Evolutionary conservation across 441 rosid species (phyloP), one percentile per base, ranked within the genome.

Genomic region (Sinapis alba): DNA sequence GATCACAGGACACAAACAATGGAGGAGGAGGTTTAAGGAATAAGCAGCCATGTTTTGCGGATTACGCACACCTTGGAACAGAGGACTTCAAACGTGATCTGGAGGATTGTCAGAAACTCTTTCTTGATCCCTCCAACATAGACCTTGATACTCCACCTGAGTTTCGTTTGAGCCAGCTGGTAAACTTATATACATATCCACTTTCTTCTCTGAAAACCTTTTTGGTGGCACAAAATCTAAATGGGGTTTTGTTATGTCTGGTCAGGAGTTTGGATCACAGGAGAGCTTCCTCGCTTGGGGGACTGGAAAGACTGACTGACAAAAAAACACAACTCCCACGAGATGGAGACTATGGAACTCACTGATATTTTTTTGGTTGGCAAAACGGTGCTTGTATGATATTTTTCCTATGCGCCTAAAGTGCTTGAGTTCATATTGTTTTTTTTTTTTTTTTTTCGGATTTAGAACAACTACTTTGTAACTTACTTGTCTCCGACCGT

Each of bases 111-210:
- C 98, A 92, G 78, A 84, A 80, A 62, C 81, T 89, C 18, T 85
- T 72, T 62, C 69, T 83, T 83, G 99, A 88, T 83, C 97, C 91
- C 2, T 81, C 93, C 6, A 83, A 88, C 78, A 84, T 90, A 70
- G 97, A 94, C 38, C 90, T 88, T 0, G 97, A 95, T 75, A 95
- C 98, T 38, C 97, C 96, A 77, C 92, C 99, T 13, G 99, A 94
- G 36, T 92, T 89, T 79, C 86, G 92, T 72, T 86, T 95, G 62
- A 95, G 99, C 84, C 98, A 92, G 82, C 94, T 95, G 75, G 98
- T 95, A 89, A 15, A 45, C 41, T 24, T 26, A 47, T 41, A 15
- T 32, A 27, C 7, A 7, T 1, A 66, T 18, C 26, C 1, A n/a
- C 15, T 32, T 13, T 68, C 38, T 60, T 27, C 4, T 23, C 16